Percentiles rank a stretch among this genome's conserved stretches.
These are phyloP conservation scores for Lolium multiflorum DNA, from an alignment of 176 grass and related monocot species.

Conservation along the genomic window DNA sequence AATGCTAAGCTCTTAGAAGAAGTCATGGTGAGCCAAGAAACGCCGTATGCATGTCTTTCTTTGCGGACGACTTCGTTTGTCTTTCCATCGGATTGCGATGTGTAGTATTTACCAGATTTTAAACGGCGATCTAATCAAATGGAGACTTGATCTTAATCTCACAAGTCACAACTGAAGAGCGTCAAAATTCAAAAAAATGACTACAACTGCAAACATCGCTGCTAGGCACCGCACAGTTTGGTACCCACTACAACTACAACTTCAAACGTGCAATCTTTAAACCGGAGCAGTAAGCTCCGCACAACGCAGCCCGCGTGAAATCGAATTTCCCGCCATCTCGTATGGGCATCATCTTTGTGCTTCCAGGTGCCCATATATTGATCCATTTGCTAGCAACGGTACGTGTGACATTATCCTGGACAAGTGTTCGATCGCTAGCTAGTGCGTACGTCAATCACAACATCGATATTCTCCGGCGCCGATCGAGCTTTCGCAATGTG, in stretches of 20 bases:
- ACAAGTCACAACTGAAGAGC: too few species aligned
- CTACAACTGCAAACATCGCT: background rate
- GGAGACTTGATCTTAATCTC: too few species aligned
- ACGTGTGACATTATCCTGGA: background rate
- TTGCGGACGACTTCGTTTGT: too few species aligned
- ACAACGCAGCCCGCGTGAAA: conserved; percentile 1
- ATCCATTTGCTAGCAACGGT: background rate
- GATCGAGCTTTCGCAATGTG: conserved; percentile 28
- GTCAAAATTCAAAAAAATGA: too few species aligned
- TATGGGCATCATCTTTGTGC: conserved; percentile 40
- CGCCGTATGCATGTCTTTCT: too few species aligned
- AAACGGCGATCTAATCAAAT: too few species aligned
- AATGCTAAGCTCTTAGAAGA: too few species aligned
- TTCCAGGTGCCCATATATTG: conserved; percentile 13
- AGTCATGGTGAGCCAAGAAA: too few species aligned
- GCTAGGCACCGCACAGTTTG: background rate
- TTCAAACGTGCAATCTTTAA: background rate
- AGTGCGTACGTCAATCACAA: background rate
- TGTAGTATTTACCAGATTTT: too few species aligned
- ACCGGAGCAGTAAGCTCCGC: too few species aligned
- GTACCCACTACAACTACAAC: background rate
- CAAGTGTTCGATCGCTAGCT: background rate
- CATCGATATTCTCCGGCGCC: background rate
- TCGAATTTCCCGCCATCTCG: background rate
- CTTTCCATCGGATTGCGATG: too few species aligned